These are phyloP conservation scores for Aquilaria sinensis DNA, from an alignment of 345 rosid species.

Conservation along the genomic window DNA sequence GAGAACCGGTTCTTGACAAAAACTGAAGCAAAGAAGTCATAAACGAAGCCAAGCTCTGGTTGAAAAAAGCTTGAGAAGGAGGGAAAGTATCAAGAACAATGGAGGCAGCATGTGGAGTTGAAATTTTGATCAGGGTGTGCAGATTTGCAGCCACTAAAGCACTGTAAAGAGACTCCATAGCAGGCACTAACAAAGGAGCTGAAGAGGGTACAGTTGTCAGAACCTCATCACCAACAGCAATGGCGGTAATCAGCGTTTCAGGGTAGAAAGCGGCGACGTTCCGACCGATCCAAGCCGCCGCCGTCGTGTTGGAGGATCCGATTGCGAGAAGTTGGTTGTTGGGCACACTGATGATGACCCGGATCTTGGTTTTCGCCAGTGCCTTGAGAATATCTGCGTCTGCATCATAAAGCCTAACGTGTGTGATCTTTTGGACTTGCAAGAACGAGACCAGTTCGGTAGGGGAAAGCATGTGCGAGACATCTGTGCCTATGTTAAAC, in stretches of 20 bases:
- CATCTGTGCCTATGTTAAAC: constrained; percentile 78
- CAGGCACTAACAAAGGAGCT: constrained; percentile 73
- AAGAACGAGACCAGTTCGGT: constrained; percentile 55
- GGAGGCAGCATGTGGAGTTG: constrained; percentile 92
- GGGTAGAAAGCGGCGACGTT: constrained; percentile 86
- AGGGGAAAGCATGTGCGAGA: constrained; percentile 45
- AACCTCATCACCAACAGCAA: constrained; percentile 91
- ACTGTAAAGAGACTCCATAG: constrained; percentile 74
- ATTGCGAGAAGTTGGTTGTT: constrained; percentile 93
- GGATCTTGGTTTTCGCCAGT: constrained; percentile 80
- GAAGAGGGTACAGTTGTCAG: constrained; percentile 85
- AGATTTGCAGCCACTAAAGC: constrained; percentile 92
- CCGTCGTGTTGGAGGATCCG: constrained; percentile 82
- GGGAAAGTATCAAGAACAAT: constrained; percentile 77
- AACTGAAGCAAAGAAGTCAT: constrained; percentile 75
- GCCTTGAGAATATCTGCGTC: constrained; percentile 73
- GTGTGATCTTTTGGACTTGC: constrained; percentile 65
- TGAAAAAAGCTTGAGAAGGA: constrained; percentile 92
- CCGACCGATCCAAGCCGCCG: constrained; percentile 80
- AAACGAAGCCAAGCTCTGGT: constrained; percentile 69
- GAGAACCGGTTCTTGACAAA: constrained; percentile 72
- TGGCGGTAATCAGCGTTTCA: constrained; percentile 55
- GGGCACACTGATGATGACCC: constrained; percentile 81
- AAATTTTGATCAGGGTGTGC: constrained; percentile 74
- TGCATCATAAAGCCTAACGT: constrained; percentile 77